Base-by-base conservation (phyloP, 805 yeast genomes). In the Ogataea siamensis region DNA sequence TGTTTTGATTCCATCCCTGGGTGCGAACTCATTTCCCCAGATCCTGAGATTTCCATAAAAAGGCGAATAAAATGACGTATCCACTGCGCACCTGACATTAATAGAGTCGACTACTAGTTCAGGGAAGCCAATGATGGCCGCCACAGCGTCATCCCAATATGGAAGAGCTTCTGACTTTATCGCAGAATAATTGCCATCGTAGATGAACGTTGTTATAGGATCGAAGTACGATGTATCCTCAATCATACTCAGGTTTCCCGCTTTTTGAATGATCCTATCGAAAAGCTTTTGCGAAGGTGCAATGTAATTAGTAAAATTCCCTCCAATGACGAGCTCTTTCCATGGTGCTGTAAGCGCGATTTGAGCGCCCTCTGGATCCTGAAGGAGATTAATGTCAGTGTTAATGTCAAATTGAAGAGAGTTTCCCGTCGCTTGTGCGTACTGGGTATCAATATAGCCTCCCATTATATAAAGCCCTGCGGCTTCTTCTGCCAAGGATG, bases 311-410 rank as follows among this genome's bases (percentile, higher is more conserved):
- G 72, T 67, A 35, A 66, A 68, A 44, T 68, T 66, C 20, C 67
- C 70, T 35, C 70, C 72, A 41, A 68, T 62, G 39, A 53, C 52
- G 9, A 66, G 36, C 19, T 64, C 60, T 15, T 56, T 58, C 71
- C 71, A 67, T 17, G 60, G 58, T 7, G 70, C 67, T 23, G 70
- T 60, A 30, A 67, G 44, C n/a, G 60, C 67, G 8, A 64, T 65
- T 49, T 67, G 69, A 22, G 73, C 71, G 12, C 68, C 72, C 50
- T 67, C 73, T 10, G 73, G 71, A 46, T 67, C 73, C 45, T 63
- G 64, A 42, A 67, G 65, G 35, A 67, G 49, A 53, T 68, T 67
- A 53, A 68, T 64, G 45, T 68, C 72, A 25, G 70, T 64, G 55
- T 64, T 63, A 46, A 67, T 55, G 45, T 67, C 71, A 32, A 60